Evolutionary conservation across 805 yeast genomes (phyloP).

Genomic region (Metschnikowia proteae): DNA sequence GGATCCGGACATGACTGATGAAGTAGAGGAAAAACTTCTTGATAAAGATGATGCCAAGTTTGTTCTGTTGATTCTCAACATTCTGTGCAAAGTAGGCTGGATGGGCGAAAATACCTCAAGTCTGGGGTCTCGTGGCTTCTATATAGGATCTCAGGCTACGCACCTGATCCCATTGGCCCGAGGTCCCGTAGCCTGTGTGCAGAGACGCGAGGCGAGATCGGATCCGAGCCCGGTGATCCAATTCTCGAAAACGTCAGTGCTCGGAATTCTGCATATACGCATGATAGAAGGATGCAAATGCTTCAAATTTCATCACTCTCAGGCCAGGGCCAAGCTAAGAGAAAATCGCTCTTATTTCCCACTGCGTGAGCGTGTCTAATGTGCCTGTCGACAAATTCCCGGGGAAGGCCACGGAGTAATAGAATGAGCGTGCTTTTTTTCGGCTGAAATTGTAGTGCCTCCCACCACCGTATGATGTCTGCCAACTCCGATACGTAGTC

Average conservation of each 20-base stretch:
- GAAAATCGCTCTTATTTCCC: slow-evolving; percentile 4
- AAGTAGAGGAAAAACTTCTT: slow-evolving; percentile 31
- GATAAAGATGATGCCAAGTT: slow-evolving; percentile 11
- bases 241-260: not conserved
- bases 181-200: slow-evolving; percentile 1
- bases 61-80: slow-evolving; percentile 18
- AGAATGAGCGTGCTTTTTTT: slow-evolving; percentile 34
- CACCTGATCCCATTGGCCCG: slow-evolving; percentile 7
- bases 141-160: slow-evolving; percentile 7
- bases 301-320: slow-evolving; percentile 8
- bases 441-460: slow-evolving; percentile 43
- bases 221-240: slow-evolving; percentile 2
- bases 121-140: slow-evolving; percentile 7
- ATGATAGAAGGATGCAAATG: not conserved
- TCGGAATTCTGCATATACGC: not conserved
- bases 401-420: slow-evolving; percentile 36
- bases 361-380: slow-evolving; percentile 28
- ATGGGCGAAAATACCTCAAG: slow-evolving; percentile 1
- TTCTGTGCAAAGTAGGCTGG: slow-evolving; percentile 3
- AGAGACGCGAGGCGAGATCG: not conserved
- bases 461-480: slow-evolving; percentile 54
- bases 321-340: slow-evolving; percentile 20
- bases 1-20: slow-evolving; percentile 20
- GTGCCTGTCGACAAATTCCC: slow-evolving; percentile 35
- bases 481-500: slow-evolving; percentile 48